These are phyloP conservation scores for Trichopus zeylanicus DNA, from an alignment of 116 monocot genomes.

Conservation along the genomic window DNA sequence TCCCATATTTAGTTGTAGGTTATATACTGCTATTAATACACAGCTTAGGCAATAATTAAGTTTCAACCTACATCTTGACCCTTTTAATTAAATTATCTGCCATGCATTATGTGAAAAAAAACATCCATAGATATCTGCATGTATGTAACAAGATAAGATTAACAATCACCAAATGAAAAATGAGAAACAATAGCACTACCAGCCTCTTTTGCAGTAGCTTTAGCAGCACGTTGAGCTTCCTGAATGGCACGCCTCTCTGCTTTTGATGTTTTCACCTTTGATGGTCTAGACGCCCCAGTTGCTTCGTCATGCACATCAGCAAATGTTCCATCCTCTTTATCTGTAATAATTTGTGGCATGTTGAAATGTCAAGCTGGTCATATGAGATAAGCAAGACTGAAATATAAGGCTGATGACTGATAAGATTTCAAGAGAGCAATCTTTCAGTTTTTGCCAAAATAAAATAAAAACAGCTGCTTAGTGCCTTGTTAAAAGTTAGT, in stretches of 20 bases:
- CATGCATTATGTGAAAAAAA: too few relatives aligned
- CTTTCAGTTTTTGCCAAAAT: too few relatives aligned
- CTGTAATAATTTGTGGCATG: conserved; percentile 13
- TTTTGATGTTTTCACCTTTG: conserved; percentile 69
- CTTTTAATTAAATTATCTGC: too few relatives aligned
- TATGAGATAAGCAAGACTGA: background rate
- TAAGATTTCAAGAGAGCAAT: background rate
- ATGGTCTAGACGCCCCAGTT: conserved; percentile 16
- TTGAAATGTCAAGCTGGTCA: background rate
- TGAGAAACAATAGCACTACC: conserved; percentile 22
- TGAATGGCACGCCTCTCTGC: conserved; percentile 91
- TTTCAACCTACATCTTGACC: too few relatives aligned
- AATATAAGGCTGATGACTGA: background rate
- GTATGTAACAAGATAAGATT: too few relatives aligned
- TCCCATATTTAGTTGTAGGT: too few relatives aligned
- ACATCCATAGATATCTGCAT: too few relatives aligned
- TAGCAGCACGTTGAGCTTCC: conserved; percentile 91
- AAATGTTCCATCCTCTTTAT: conserved; percentile 37
- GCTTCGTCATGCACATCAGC: conserved; percentile 33
- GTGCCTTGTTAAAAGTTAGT: too few relatives aligned
- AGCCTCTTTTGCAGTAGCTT: conserved; percentile 67
- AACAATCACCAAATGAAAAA: conserved; percentile 1
- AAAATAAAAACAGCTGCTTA: too few relatives aligned
- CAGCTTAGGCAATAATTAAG: too few relatives aligned
- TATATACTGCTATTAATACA: too few relatives aligned